Base-by-base conservation (phyloP, 2,329 filamentous ascomycete genomes). In the Cladophialophora immunda region DNA sequence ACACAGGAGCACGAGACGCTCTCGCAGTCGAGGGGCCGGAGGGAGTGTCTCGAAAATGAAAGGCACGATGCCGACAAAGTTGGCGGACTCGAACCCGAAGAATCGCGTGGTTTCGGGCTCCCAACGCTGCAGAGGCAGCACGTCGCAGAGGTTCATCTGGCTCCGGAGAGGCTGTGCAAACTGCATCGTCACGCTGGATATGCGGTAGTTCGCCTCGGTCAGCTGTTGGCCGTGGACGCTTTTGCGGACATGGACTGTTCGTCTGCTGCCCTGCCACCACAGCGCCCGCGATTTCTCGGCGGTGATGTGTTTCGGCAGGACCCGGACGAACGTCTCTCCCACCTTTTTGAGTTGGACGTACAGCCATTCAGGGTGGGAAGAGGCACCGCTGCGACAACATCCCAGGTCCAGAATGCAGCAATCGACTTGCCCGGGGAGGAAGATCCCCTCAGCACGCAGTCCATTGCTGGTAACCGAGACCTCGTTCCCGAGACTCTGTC, bases 401-500 rank as follows among this genome's bases (percentile, higher is more conserved):
- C 45, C 45, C 4, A 50, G 45, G 15, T 50, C 45, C 19, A 50
- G 19, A 50, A 50, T 50, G 19, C 45, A 50, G 11, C 45, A 27
- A 11, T 50, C 45, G 11, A 6, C 19, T 13, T 27, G 45, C 1
- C 45, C 45, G 3, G 45, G 45, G 7, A 27, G 45, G 11, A 50
- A 50, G 9, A 50, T 25, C 9, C 45, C 45, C 4, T 50, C 45
- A 9, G 45, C 45, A 13, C 45, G 45, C 11, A 50, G 15, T 2
- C 45, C 45, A 11, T 50, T 50, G 45, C 45, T 50, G 45, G 45
- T 50, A 11, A 50, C 22, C 3, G 45, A 50, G 45, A 50, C 45
- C 17, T 50, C 45, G 17, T 50, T 50, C 22, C 45, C 19, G 5
- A 50, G 45, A 11, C 45, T 50, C 45, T 50, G 19, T 22, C 45